Base-by-base conservation (phyloP, 768 basidiomycete species). In the Lyophyllum atratum region DNA sequence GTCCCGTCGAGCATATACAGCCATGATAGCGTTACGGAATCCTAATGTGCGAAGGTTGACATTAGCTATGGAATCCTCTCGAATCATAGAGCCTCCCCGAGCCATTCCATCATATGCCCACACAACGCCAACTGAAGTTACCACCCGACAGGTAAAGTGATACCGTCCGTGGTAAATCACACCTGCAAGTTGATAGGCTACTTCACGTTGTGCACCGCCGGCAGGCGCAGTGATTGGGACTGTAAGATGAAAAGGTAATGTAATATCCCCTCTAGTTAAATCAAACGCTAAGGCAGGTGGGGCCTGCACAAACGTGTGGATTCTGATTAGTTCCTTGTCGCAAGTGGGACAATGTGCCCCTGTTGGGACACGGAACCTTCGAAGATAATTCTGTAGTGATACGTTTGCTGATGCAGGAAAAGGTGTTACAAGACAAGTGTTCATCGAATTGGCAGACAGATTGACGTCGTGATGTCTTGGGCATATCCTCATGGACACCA, bases 21-120 rank as follows among this genome's bases (percentile, higher is more conserved):
- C 40, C 2, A 42, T 19, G 5, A 42, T 42, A 4, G 40, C 40
- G 4, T 21, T 19, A 22, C 40, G 40, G 2, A 22, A 2, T 19
- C 40, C n/a, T 7, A 42, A 22, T 2, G 40, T 19, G 2, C n/a
- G 40, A 19, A 46, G 9, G 17, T 46, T 17, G 8, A 46, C 26
- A 17, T n/a, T 14, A 9, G 6, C 24, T 8, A 46, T 46, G 14
- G 15, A 6, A 46, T 24, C 45, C 17, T 46, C 45, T 12, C 15
- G 21, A 25, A 46, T 17, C 22, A 46, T 25, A 4, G 26, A 3
- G 2, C 24, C 26, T 3, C 44, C 43, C 19, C 28, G 19, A 10
- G n/a, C 3, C 48, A 56, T 49, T 10, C 55, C 48, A 33, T 56
- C 49, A 17, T 56, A 43, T 21, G 21, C 29, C 55, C 49, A 56